These are phyloP conservation scores for Forsythia suspensa DNA, from an alignment of 257 asterid species.

Conservation along the genomic window DNA sequence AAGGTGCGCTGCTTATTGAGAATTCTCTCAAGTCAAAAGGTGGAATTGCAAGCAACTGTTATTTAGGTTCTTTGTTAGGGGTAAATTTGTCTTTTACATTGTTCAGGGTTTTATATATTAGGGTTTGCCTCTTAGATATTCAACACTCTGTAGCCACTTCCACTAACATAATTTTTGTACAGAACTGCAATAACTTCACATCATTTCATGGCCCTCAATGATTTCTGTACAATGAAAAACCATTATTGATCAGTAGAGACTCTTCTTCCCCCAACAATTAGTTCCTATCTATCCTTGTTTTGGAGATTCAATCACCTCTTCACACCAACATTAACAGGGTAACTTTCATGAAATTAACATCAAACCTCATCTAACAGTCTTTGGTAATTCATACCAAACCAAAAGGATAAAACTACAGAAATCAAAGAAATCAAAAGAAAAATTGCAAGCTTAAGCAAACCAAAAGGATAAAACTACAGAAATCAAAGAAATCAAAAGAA, in stretches of 20 bases:
- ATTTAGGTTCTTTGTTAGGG: not conserved
- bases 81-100: not conserved
- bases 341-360: not conserved
- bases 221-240: not conserved
- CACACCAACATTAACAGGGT: not conserved
- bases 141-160: not conserved
- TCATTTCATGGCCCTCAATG: not conserved
- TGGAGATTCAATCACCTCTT: not conserved
- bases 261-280: not conserved
- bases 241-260: not conserved
- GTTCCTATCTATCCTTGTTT: not conserved
- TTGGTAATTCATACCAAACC: not conserved
- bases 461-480: not conserved
- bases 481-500: not conserved
- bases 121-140: too few relatives aligned
- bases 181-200: not conserved
- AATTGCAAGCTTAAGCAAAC: not conserved
- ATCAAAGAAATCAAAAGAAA: not conserved
- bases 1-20: not conserved
- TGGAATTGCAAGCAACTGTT: not conserved
- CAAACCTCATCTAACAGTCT: not conserved
- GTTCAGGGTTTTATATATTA: not conserved
- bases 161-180: not conserved
- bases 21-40: not conserved
- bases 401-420: not conserved